phyloP scores from a whole-genome alignment of 805 yeast genomes.

The Komagataella mondaviorum region DNA sequence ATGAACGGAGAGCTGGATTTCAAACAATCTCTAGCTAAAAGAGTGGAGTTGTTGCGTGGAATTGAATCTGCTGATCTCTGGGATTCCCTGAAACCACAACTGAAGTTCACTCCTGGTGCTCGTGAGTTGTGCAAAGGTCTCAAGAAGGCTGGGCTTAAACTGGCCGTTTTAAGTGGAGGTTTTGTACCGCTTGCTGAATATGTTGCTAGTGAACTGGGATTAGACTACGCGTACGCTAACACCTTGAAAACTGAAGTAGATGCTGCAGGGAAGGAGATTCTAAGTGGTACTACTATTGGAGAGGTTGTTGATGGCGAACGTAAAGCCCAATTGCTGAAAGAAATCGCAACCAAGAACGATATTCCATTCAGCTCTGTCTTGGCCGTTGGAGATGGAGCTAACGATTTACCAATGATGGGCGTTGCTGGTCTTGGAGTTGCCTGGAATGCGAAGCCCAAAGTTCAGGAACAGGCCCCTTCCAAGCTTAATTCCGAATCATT shows the following conservation, averaged over 20 bases:
- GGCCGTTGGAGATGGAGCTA: constrained; percentile 97
- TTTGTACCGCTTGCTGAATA: constrained; percentile 77
- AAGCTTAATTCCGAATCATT: constrained; percentile 64
- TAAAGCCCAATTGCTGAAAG: constrained; percentile 61
- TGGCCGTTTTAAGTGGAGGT: constrained; percentile 92
- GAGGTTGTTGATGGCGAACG: constrained; percentile 74
- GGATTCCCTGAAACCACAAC: constrained; percentile 59
- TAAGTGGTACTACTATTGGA: constrained; percentile 73
- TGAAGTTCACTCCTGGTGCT: constrained; percentile 80
- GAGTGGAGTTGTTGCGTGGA: constrained; percentile 77
- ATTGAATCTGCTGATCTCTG: constrained; percentile 61
- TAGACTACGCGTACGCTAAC: constrained; percentile 89
- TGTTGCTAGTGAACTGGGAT: constrained; percentile 50
- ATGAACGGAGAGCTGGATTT: constrained; percentile 97
- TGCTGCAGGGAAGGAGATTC: constrained; percentile 24
- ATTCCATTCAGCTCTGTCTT: constrained; percentile 41
- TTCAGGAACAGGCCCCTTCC: constrained; percentile 73
- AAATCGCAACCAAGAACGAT: constrained; percentile 41
- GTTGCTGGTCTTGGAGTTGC: constrained; percentile 91
- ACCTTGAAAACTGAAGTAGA: constrained; percentile 30
- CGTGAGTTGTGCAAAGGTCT: constrained; percentile 51
- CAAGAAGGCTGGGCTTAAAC: constrained; percentile 44
- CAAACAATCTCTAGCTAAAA: constrained; percentile 57
- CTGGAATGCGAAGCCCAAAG: constrained; percentile 94
- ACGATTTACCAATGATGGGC: constrained; percentile 86